Evolutionary conservation across 164 flowering plant genomes (phyloP), one percentile per base, ranked within the genome.

Genomic region (Brasenia schreberi): DNA sequence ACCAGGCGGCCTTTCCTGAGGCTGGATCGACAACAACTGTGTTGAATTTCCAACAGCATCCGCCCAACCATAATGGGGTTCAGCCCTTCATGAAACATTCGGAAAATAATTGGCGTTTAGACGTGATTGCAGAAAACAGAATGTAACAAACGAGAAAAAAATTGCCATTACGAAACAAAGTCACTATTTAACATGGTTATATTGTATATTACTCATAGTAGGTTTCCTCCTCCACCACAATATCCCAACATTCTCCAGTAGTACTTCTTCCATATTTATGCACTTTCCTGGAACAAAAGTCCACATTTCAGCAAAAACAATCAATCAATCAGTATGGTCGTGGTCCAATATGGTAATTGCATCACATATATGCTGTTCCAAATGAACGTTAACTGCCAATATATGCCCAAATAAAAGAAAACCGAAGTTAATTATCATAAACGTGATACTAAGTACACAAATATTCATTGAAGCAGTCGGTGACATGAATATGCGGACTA

Each of bases 21-120:
- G 91, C 70, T 87, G 42, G 68, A 93, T 93, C 4, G 89, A 87
- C 18, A 93, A 81, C 76, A 93, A 75, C 73, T 90, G 98, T 66
- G 72, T 84, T n/a, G 98, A 93, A 79, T 93, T 85, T 2, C 97
- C 98, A 52, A 93, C 94, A 6, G 90, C 97, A 66, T 93, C 98
- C 0, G 98, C 98, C 98, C 98, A 93, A 72, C 98, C 98, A 64
- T 93, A 93, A 75, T 93, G 98, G 69, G 98, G 98, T 68, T 93
- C 91, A 72, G 92, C 88, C 85, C 98, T 90, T 68, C 69, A 72
- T 11, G 39, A 70, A 23, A 70, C 52, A 61, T 61, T 64, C 39
- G 62, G 16, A 67, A 71, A 59, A 59, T 5, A 4, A 33, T 33
- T 33, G 39, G 4, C 45, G 19, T 39, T 27, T 63, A 19, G 5